Base-by-base conservation (phyloP, 2,329 filamentous ascomycete species). In the Colletotrichum sp. region DNA sequence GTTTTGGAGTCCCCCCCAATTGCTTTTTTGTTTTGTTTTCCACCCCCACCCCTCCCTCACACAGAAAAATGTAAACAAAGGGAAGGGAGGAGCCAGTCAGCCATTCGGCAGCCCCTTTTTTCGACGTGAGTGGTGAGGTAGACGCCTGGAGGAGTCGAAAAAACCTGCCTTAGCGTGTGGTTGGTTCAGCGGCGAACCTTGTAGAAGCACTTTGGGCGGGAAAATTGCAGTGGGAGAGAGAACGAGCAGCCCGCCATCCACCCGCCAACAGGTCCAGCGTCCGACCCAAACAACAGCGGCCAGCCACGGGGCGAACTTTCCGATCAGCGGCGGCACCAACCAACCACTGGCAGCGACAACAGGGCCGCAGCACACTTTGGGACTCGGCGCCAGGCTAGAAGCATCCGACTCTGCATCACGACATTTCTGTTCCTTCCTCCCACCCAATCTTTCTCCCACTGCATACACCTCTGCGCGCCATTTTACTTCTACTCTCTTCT, bases 1-100 rank as follows among this genome's bases (percentile, higher is more conserved):
- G 83, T 85, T 52, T 28, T 4, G 28, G n/a, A 25, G 13, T 62
- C 13, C 55, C 22, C 39, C n/a, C 72, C 60, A 34, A 60, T 66
- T 76, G 67, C 58, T 76, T 73, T 71, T 74, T 71, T 71, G 34
- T 62, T 69, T 69, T 66, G 61, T 48, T 56, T 43, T 34, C 22
- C 64, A 43, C 52, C 56, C 72, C 61, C 66, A 39, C 66, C 61
- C 62, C 66, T 55, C 34, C 60, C n/a, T 34, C 32, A 12, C 28
- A 60, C 7, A 60, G 56, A 60, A 56, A 39, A 65, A 68, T 76
- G 77, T 78, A 78, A 76, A 78, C 77, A 78, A 77, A 75, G 56
- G 52, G 43, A 52, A 60, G 18, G 34, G 34, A 48, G n/a, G 18
- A 30, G 36, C 28, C 67, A 52, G 43, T 30, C 48, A 69, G 58